phyloP scores from a whole-genome alignment of 2,329 filamentous ascomycete species.

The Colletotrichum tabaci region DNA sequence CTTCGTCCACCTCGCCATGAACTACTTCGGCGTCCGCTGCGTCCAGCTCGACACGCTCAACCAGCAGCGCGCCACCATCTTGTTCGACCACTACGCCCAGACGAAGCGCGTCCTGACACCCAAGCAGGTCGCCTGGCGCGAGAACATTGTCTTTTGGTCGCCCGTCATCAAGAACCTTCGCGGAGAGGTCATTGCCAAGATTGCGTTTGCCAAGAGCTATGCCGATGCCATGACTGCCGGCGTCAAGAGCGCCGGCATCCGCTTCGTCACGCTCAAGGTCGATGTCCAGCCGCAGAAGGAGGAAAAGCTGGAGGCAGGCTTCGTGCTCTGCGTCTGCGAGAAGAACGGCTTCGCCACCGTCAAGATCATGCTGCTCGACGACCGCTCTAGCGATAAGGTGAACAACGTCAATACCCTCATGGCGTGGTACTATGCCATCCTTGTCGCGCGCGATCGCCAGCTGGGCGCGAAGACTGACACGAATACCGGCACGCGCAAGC shows the following conservation, averaged over 20 bases:
- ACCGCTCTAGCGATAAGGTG: neutral
- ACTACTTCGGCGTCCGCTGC: constrained; percentile 86
- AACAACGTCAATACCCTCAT: neutral
- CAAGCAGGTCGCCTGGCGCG: constrained; percentile 73
- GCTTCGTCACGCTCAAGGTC: neutral
- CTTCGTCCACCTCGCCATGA: constrained; percentile 83
- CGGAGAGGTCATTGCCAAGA: constrained; percentile 50
- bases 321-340: constrained; percentile 15
- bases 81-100: constrained; percentile 74
- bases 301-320: neutral
- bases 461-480: neutral
- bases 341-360: neutral
- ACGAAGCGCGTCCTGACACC: constrained; percentile 72
- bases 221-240: constrained; percentile 47
- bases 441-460: neutral
- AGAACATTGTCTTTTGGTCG: constrained; percentile 72
- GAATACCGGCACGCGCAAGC: neutral
- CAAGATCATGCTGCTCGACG: constrained; percentile 34
- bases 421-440: constrained; percentile 19
- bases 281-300: neutral
- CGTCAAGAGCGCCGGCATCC: constrained; percentile 9
- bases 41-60: constrained; percentile 90
- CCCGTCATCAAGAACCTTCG: constrained; percentile 50
- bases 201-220: constrained; percentile 61
- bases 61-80: constrained; percentile 85